A percentile compares a stretch with the other conserved stretches of the same genome.
Conservation (phyloP, 345 rosid genomes). For the Eucalyptus virginea region DNA sequence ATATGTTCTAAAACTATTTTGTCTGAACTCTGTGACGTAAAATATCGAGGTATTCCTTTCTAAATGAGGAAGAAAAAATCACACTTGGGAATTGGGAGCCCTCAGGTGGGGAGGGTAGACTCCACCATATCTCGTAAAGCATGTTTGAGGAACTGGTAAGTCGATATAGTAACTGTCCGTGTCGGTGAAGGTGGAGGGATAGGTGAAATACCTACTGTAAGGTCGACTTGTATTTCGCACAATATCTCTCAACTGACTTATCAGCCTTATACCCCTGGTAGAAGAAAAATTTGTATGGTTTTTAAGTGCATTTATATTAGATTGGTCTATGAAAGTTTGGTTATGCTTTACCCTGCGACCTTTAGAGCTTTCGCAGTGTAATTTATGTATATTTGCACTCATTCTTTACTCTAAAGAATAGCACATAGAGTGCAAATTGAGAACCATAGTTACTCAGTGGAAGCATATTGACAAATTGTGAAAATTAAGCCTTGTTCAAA, state of each 20-base stretch:
- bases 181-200: fast-evolving
- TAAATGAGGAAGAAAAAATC: too few relatives aligned
- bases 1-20: fast-evolving
- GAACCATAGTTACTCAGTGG: fast-evolving
- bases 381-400: not conserved
- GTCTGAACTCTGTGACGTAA: fast-evolving
- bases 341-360: not conserved
- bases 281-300: not conserved
- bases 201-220: fast-evolving
- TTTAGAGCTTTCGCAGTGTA: not conserved
- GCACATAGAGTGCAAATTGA: fast-evolving
- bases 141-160: fast-evolving
- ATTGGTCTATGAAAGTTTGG: not conserved
- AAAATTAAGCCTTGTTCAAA: not conserved
- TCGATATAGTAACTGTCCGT: fast-evolving
- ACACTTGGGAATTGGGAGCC: fast-evolving
- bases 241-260: too few relatives aligned
- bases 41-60: fast-evolving
- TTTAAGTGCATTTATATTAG: not conserved
- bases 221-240: too few relatives aligned
- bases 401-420: not conserved
- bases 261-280: fast-evolving
- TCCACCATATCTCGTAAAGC: too few relatives aligned
- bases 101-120: fast-evolving
- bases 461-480: not conserved